These are phyloP conservation scores for Tetradesmus lagerheimii DNA, from an alignment of 139 green algal species.

Conservation along the genomic window DNA sequence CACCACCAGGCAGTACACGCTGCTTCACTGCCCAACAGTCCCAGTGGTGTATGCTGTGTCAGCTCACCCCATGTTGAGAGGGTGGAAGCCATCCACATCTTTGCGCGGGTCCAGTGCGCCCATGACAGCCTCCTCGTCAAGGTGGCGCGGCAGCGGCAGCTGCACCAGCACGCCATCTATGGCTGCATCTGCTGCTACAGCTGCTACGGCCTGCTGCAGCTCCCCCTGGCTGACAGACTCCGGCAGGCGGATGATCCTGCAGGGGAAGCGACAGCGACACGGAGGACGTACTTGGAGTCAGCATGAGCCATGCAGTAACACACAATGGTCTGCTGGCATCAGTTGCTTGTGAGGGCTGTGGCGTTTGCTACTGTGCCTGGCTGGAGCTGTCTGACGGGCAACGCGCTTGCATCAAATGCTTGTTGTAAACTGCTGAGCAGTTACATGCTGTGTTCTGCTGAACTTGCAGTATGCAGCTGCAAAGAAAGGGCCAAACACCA, in stretches of 20 bases:
- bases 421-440: no score
- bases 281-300: not conserved
- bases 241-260: constrained; percentile 23
- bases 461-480: no score
- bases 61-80: constrained; percentile 86
- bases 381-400: no score
- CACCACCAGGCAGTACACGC: not conserved
- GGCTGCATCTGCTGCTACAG: constrained; percentile 53
- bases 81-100: constrained; percentile 97
- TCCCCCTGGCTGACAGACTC: constrained; percentile 6
- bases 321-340: no score
- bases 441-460: no score
- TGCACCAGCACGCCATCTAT: constrained; percentile 96
- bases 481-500: no score
- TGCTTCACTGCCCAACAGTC: no score
- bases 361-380: no score
- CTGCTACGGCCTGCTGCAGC: constrained; percentile 29
- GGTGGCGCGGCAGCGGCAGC: constrained; percentile 85
- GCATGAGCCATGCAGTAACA: not conserved
- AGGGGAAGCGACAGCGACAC: not conserved
- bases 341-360: no score
- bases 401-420: no score
- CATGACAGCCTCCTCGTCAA: constrained; percentile 78
- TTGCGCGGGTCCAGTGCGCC: constrained; percentile 78
- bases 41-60: not conserved